A percentile compares a stretch with the other conserved stretches of the same genome.
Conservation (phyloP, 176 grass and related monocot genomes). For the Calamus simplicifolius region DNA sequence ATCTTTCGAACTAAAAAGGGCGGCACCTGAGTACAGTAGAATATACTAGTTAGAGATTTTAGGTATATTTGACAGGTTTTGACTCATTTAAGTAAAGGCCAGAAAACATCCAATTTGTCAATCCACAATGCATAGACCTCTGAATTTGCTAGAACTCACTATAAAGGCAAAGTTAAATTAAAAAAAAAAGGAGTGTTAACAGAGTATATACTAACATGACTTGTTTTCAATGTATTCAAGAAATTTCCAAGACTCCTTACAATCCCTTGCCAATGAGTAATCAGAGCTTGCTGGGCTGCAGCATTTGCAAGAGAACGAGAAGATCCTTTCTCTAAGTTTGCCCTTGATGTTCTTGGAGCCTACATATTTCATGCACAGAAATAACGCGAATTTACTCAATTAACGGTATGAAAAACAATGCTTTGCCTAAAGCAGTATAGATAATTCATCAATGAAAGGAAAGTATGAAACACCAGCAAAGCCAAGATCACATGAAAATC, state of each 20-base stretch:
- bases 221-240: constrained; percentile 73
- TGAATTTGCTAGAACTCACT: background rate
- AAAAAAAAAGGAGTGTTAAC: background rate
- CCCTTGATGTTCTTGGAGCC: constrained; percentile 96
- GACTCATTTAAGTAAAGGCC: no score
- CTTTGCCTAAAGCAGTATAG: no score
- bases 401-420: no score
- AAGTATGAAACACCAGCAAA: background rate
- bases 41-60: background rate
- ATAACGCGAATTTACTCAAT: background rate
- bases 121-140: no score
- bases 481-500: background rate
- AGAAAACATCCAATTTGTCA: no score
- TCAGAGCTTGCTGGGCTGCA: constrained; percentile 69
- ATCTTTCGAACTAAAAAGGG: constrained; percentile 98
- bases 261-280: constrained; percentile 99
- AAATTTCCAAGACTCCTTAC: constrained; percentile 89
- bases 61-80: no score
- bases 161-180: no score
- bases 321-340: constrained; percentile 90
- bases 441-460: constrained; percentile 14
- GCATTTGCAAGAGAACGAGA: constrained; percentile 68
- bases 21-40: constrained; percentile 55
- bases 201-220: constrained; percentile 58
- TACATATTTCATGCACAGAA: constrained; percentile 18